Evolutionary conservation across 176 grass and related monocot genomes (phyloP).

Genomic region (Dactylis glomerata): DNA sequence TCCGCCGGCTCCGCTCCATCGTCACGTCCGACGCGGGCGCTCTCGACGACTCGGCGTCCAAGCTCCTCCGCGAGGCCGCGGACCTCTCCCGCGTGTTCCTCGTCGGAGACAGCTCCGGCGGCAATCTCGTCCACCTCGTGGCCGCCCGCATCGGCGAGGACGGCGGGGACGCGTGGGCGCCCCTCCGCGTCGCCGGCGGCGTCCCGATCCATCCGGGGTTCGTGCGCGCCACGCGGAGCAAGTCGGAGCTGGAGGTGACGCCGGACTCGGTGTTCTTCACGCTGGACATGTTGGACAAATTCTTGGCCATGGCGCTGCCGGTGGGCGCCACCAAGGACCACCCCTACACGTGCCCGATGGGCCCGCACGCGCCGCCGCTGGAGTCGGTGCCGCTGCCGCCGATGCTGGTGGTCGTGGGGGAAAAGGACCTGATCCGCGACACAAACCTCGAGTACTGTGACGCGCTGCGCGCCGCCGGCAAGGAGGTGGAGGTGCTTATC

Average conservation of each 20-base stretch:
- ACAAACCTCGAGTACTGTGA: conserved; percentile 76
- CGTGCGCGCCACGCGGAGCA: conserved; percentile 64
- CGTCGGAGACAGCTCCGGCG: too few relatives aligned
- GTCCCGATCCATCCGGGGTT: conserved; percentile 73
- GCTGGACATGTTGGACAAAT: conserved; percentile 83
- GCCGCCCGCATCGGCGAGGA: too few relatives aligned
- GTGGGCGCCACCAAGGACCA: conserved; percentile 71
- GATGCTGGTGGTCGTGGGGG: conserved; percentile 62
- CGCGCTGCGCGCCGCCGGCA: conserved; percentile 53
- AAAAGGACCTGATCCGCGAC: conserved; percentile 67
- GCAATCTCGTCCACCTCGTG: too few relatives aligned
- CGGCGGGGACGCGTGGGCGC: too few relatives aligned
- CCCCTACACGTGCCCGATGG: conserved; percentile 82
- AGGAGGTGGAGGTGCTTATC: conserved; percentile 69
- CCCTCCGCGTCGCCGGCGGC: conserved; percentile 31
- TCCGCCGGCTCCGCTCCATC: too few relatives aligned
- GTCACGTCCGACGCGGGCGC: too few relatives aligned
- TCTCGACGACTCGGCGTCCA: too few relatives aligned
- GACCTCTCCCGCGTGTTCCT: too few relatives aligned
- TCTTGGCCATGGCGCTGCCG: conserved; percentile 47
- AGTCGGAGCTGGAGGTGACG: conserved; percentile 54
- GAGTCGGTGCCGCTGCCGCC: conserved; percentile 53
- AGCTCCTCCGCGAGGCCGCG: too few relatives aligned
- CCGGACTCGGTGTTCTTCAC: conserved; percentile 73
- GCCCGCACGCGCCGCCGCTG: conserved; percentile 46